These are phyloP conservation scores for Pestalotiopsis sp. DNA, from an alignment of 2,329 filamentous ascomycete genomes.

Conservation along the genomic window DNA sequence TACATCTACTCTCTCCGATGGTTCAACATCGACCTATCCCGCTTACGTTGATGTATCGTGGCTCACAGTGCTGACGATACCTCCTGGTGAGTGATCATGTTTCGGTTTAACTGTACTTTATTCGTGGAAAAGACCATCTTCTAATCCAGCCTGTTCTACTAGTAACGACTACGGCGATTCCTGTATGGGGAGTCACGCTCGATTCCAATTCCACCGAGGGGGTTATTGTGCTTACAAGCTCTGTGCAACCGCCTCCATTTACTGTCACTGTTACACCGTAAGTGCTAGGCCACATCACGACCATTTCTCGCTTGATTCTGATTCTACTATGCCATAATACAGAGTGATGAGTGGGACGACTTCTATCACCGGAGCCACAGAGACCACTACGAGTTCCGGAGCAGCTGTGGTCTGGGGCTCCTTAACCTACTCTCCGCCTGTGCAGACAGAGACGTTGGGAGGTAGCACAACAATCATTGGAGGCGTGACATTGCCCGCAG, in stretches of 20 bases:
- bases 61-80: neutral
- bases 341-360: slow-evolving; percentile 2
- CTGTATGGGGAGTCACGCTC: neutral
- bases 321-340: neutral
- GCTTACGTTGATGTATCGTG: neutral
- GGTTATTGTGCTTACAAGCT: neutral
- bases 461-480: neutral
- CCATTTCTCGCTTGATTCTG: neutral
- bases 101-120: neutral
- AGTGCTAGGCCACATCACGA: neutral
- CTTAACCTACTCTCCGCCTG: neutral
- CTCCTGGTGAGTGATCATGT: neutral
- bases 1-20: neutral
- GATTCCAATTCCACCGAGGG: neutral
- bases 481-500: neutral
- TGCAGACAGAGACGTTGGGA: neutral
- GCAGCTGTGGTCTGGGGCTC: neutral
- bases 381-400: neutral
- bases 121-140: neutral
- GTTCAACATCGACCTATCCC: neutral
- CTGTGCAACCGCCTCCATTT: neutral
- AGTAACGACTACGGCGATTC: neutral
- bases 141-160: neutral
- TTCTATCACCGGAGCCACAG: neutral
- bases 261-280: slow-evolving; percentile 1